Evolutionary conservation across 306 rosid species (phyloP), one percentile per base, ranked within the genome.

Genomic region (Cicer judaicum): DNA sequence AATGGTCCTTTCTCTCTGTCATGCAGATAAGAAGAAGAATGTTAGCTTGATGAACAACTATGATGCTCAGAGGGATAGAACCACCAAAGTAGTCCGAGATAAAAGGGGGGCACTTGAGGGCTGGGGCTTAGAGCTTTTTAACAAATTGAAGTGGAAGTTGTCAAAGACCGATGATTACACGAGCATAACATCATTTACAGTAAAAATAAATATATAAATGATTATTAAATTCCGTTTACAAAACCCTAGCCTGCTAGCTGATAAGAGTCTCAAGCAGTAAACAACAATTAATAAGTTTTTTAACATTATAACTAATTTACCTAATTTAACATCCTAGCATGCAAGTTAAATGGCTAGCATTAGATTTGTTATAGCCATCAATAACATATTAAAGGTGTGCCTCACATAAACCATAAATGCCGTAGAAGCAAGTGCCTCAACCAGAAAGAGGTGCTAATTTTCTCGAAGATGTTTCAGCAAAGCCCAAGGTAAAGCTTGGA

Each of bases 1-100:
- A 80, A 85, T 48, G 43, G 80, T 70, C 86, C 91, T 86, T 68
- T 90, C 98, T 81, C 87, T 88, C 99, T 95, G 96, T 72, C 64
- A 78, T 56, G 71, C 53, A 86, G 64, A 64, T 48, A 75, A 76
- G 56, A n/a, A 76, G 56, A n/a, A 62, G 29, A 68, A 72, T 77
- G 72, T 79, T 53, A 84, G 71, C 78, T 62, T 68, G 55, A 47
- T 76, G 61, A 81, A 53, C 72, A 77, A 81, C 48, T 4, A 73
- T 60, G 78, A 77, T 75, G 81, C 71, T 67, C 42, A 62, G 44
- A 54, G 65, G 54, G 61, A 42, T 49, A 69, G 36, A 62, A 68
- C 14, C 38, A 64, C 7, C 7, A 65, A 24, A 39, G 40, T 52
- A 21, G 52, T 13, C 64, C 34, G 68, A 44, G 38, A 34, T 5